Base-by-base conservation (phyloP, 306 rosid genomes). In the Cucurbita maxima region DNA sequence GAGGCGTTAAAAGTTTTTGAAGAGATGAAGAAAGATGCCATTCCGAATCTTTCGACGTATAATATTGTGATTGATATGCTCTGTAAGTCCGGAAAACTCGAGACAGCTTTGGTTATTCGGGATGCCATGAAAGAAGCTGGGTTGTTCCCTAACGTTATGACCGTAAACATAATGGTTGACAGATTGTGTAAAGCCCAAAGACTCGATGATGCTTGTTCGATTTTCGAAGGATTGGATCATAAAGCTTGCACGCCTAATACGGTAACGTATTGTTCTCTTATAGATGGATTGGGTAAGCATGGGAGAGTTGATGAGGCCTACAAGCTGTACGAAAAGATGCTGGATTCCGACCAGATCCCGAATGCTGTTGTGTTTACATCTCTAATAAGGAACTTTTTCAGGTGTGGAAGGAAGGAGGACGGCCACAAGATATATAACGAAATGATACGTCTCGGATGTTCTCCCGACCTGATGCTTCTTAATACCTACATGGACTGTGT, bases 381-480 rank as follows among this genome's bases (percentile, higher is more conserved):
- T 25, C 96, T 94, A 62, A 85, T 90, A 41, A 80, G 80, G 85
- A 94, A 86, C 83, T 94, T 94, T 77, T 94, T 94, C 79, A 85
- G 58, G 82, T 85, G 89, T 82, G 97, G 96, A 58, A 88, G 97
- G 85, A 89, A 87, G 78, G 95, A 89, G 82, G 97, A 94, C 82
- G 98, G 94, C 77, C 97, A 94, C 82, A 94, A 94, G 84, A 84
- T 94, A 82, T 94, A 88, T 87, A 86, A 87, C 58, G 97, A 94
- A 84, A 90, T 94, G 98, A 44, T 82, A 73, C 83, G 76, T 38
- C 64, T 84, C 55, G 86, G 96, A 18, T 87, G 90, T 77, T 84
- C 87, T 76, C 90, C 97, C 70, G 98, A 94, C 70, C 83, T 94
- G 40, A 80, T 79, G 84, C 97, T 90, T 50, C 89, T 94, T 62